Evolutionary conservation across 1,284 basidiomycete species (phyloP), one percentile per base, ranked within the genome.

Genomic region (Apiotrichum veenhuisii): DNA sequence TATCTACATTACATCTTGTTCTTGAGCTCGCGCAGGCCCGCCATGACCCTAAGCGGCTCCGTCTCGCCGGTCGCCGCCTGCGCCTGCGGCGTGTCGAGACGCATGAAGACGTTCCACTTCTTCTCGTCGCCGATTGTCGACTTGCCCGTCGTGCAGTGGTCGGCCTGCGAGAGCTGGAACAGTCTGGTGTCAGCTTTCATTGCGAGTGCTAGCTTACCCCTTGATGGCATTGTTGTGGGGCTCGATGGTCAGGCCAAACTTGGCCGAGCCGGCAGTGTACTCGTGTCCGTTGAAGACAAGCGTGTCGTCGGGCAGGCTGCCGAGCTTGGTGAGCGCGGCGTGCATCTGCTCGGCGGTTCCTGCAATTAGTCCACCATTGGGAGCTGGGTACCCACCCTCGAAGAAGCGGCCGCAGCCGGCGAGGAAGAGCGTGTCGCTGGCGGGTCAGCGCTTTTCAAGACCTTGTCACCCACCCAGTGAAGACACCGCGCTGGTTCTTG

Each of bases 341-440:
- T 87, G 81, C 95, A 98, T 98, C 77, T 98, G 86, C 12, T 81
- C 77, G 1, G 87, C 86, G 4, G 84, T 86, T 41, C 94, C 94
- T 76, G 51, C 5, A n/a, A 33, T 55, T 36, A 57, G 55, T 27
- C 15, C 17, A 11, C 7, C 36, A 23, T 23, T 12, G 45, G 20
- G 20, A 23, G 8, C 14, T 5, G 10, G 22, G 12, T 11, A 54
- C 64, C 52, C 30, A 66, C 73, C 74, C 60, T 98, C 94, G 70
- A 98, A 98, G 82, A 98, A 98, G 9, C 93, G 85, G n/a, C 95
- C 95, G 71, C 90, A 95, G 9, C 94, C 94, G 5, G 84, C 91
- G 62, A 91, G 83, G 80, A 98, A 98, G 50, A 98, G 85, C 0
- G 95, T 98, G 73, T 98, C 95, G 17, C 83, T 82, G 64, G 17